Evolutionary conservation across 495 filamentous ascomycete genomes (phyloP).

Genomic region (Corynascus novoguineensis): DNA sequence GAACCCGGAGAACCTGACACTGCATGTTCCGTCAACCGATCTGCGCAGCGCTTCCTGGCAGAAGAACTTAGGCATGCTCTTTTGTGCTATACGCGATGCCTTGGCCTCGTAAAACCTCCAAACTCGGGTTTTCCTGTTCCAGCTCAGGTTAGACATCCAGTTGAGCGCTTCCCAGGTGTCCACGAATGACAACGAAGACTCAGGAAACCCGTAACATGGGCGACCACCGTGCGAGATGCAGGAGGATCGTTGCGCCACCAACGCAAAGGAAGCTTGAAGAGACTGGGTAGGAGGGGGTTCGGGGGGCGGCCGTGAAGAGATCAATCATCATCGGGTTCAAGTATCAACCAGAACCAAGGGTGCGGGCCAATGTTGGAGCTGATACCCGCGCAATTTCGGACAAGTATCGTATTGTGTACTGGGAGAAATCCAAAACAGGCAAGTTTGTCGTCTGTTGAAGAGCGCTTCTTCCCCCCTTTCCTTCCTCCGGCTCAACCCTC

Average conservation of each 20-base stretch:
- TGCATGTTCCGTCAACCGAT: no score
- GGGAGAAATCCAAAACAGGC: background rate
- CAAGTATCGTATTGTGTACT: background rate
- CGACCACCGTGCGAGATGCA: background rate
- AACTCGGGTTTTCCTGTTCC: background rate
- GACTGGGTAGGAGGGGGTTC: background rate
- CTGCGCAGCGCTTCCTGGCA: no score
- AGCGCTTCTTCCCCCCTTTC: background rate
- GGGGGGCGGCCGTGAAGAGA: background rate
- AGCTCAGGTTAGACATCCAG: background rate
- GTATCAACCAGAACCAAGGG: background rate
- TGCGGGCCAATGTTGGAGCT: no score
- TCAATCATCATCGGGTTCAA: background rate
- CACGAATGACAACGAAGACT: no score
- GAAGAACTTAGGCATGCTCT: no score
- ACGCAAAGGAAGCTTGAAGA: background rate
- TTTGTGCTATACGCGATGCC: background rate
- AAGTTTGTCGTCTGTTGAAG: background rate
- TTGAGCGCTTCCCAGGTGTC: no score
- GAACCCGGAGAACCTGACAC: no score
- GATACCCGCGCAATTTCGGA: no score
- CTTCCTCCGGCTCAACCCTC: background rate
- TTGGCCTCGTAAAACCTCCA: background rate
- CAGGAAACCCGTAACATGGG: no score
- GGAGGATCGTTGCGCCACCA: background rate